Evolutionary conservation across 352 stramenopile genomes (phyloP).

Genomic region (Globisporangium cystogenes): DNA sequence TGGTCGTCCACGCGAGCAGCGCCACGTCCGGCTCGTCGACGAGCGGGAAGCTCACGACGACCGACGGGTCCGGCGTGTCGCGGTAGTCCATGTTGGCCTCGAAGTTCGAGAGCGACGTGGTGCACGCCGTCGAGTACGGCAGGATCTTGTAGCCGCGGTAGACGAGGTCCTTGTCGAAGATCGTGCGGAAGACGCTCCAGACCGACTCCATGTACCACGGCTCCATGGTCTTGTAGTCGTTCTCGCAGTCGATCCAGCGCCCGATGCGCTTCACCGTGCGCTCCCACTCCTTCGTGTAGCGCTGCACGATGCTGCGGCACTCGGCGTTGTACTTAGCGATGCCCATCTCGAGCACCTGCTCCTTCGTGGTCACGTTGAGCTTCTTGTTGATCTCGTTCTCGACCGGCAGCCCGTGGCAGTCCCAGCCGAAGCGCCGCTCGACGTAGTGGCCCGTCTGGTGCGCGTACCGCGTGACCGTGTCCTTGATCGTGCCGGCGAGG

Average conservation of each 20-base stretch:
- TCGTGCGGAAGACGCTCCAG: slow-evolving; percentile 98
- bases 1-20: slow-evolving; percentile 98
- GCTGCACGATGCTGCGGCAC: slow-evolving; percentile 96
- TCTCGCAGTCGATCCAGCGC: slow-evolving; percentile 99
- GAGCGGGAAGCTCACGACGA: slow-evolving; percentile 96
- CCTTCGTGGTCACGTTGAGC: slow-evolving; percentile 95
- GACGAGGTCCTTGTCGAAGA: slow-evolving; percentile 98
- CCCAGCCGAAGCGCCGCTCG: slow-evolving; percentile 97
- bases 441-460: slow-evolving; percentile 98
- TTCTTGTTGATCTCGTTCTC: slow-evolving; percentile 99
- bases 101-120: slow-evolving; percentile 99
- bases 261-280: slow-evolving; percentile 96
- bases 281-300: slow-evolving; percentile 99
- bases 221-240: slow-evolving; percentile 99
- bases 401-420: slow-evolving; percentile 98
- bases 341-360: slow-evolving; percentile 97
- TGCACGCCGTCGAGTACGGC: slow-evolving; percentile 97
- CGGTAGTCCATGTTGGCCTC: slow-evolving; percentile 99
- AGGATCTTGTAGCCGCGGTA: slow-evolving; percentile 99
- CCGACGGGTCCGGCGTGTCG: slow-evolving; percentile 96
- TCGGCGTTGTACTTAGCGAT: slow-evolving; percentile 99
- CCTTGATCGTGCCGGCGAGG: slow-evolving; percentile 99
- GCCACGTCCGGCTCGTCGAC: slow-evolving; percentile 81
- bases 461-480: slow-evolving; percentile 99
- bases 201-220: slow-evolving; percentile 99